Evolutionary conservation across 2,329 filamentous ascomycete species (phyloP), one percentile per base, ranked within the genome.

Genomic region (Aspergillus hortae): DNA sequence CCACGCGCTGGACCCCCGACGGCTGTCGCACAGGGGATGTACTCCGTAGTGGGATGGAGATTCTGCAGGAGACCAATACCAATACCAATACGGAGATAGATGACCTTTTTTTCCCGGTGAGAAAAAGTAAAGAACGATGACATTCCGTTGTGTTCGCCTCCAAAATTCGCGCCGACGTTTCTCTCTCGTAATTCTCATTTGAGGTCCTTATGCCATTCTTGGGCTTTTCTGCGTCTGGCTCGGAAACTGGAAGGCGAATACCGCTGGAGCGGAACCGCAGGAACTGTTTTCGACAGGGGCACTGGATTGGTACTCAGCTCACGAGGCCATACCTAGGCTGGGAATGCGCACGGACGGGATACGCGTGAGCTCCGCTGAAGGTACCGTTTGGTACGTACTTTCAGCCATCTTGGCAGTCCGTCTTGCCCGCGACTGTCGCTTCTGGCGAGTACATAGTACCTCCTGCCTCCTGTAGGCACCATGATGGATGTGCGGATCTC

Each of bases 241-340:
- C 48, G 52, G 54, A 51, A 42, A 54, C 53, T 53, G 53, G 54
- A 45, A 56, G 50, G 54, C 48, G 44, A 57, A 55, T 58, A 55
- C 56, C 55, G 55, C 54, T 57, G 58, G 52, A 51, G 50, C 56
- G 56, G 58, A 61, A 61, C 56, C 54, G 51, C 58, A 62, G 58
- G 59, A 61, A 61, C 56, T 61, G 55, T 53, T 54, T 17, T 17
- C 52, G 56, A 56, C 55, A 56, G 53, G 53, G 44, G 49, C 52
- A 43, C 53, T 50, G 43, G 56, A 46, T 50, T 51, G 49, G 10
- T 52, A 48, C 35, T 57, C 51, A 56, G 59, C 58, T 61, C 59
- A 61, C 59, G 59, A 55, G 57, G 55, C 49, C 58, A 17, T 17
- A 17, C 17, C 56, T 44, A 46, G 48, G 44, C 27, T 51, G 46